A percentile compares a stretch with the other conserved stretches of the same genome.
These are phyloP conservation scores for Coemansia sp. DNA, from an alignment of 192 early-diverging fungal genomes.

Conservation along the genomic window DNA sequence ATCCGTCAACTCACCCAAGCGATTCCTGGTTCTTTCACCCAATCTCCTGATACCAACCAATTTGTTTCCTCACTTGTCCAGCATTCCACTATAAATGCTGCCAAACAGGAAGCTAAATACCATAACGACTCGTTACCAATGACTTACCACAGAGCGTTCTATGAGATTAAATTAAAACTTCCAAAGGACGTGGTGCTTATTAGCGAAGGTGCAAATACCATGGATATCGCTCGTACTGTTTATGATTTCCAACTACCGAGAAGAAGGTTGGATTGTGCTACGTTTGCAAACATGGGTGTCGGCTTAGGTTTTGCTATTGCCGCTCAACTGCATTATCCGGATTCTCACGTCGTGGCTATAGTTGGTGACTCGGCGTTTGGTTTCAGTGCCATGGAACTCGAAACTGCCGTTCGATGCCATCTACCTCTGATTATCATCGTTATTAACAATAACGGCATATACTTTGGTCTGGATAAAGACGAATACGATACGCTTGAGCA, in stretches of 20 bases:
- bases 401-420: conserved; percentile 63
- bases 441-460: conserved; percentile 79
- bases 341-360: conserved; percentile 61
- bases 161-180: conserved; percentile 62
- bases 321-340: conserved; percentile 59
- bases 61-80: conserved; percentile 26
- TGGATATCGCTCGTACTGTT: conserved; percentile 75
- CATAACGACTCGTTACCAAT: conserved; percentile 54
- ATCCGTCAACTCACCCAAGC: conserved; percentile 55
- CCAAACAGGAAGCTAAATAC: conserved; percentile 46
- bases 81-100: conserved; percentile 53
- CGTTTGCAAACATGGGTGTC: conserved; percentile 79
- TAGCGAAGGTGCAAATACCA: conserved; percentile 76
- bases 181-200: conserved; percentile 60
- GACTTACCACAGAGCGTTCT: conserved; percentile 69
- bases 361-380: conserved; percentile 81
- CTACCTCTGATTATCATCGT: conserved; percentile 71
- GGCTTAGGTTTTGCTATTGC: conserved; percentile 73
- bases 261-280: conserved; percentile 69
- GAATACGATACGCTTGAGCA: conserved; percentile 50
- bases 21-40: conserved; percentile 21
- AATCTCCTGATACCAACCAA: conserved; percentile 11
- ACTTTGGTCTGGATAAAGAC: conserved; percentile 61
- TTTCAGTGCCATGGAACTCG: conserved; percentile 77
- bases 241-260: conserved; percentile 66